phyloP scores from a whole-genome alignment of 257 asterid genomes.

The Galeopsis tetrahit region DNA sequence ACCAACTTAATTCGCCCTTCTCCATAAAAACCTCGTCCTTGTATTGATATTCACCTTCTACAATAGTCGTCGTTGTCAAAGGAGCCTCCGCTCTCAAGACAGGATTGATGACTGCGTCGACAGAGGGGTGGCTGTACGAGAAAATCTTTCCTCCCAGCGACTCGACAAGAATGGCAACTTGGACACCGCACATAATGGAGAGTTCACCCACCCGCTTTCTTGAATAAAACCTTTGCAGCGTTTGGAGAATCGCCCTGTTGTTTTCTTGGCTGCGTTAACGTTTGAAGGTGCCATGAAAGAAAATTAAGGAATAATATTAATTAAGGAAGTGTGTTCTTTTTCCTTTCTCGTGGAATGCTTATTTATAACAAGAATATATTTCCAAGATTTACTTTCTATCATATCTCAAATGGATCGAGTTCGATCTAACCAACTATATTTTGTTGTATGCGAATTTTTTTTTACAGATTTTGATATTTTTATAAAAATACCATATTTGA shows the following conservation, averaged over 20 bases:
- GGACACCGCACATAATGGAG: slow-evolving; percentile 38
- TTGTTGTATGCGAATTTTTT: no score
- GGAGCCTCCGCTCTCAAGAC: not conserved
- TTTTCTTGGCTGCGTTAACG: slow-evolving; percentile 21
- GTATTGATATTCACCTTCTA: slow-evolving; percentile 15
- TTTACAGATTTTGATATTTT: no score
- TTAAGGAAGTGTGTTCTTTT: no score
- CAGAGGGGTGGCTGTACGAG: slow-evolving; percentile 38
- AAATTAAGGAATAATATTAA: no score
- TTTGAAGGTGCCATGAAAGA: no score
- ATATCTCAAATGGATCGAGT: no score
- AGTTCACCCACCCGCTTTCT: slow-evolving; percentile 46
- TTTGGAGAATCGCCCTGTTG: slow-evolving; percentile 41
- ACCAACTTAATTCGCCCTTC: slow-evolving; percentile 43
- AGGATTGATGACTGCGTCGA: slow-evolving; percentile 27
- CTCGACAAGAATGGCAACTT: slow-evolving; percentile 38
- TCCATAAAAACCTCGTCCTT: slow-evolving; percentile 27
- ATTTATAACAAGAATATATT: no score
- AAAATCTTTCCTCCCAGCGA: slow-evolving; percentile 39
- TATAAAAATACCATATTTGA: no score
- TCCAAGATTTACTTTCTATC: no score
- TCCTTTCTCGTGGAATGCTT: no score
- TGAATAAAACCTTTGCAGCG: slow-evolving; percentile 45
- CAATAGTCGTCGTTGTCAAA: not conserved
- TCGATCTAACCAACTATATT: no score